phyloP scores from a whole-genome alignment of 352 stramenopile genomes.

The Globisporangium perplexum region DNA sequence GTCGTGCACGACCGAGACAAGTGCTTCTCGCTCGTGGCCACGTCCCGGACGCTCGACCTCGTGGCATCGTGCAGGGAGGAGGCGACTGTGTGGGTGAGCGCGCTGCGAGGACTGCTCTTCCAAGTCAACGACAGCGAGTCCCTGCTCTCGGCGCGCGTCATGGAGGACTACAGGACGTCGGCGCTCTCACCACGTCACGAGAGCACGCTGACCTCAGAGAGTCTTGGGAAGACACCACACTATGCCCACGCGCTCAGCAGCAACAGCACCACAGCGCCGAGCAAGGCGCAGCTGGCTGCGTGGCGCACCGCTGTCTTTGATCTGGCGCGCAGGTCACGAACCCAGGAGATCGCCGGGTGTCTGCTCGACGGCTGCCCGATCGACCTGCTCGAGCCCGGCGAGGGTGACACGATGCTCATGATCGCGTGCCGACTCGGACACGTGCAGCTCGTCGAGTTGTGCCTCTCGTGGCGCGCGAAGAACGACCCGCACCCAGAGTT shows the following conservation, averaged over 20 bases:
- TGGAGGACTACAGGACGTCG: conserved; percentile 39
- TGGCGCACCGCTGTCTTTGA: conserved; percentile 68
- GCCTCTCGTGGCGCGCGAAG: conserved; percentile 67
- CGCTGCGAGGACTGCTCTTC: conserved; percentile 39
- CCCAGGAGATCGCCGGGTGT: conserved; percentile 36
- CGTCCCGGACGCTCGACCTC: conserved; percentile 59
- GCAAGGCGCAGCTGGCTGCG: conserved; percentile 33
- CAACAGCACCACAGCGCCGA: conserved; percentile 4
- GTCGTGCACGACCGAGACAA: conserved; percentile 38
- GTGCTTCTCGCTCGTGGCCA: conserved; percentile 72
- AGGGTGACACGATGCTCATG: conserved; percentile 75
- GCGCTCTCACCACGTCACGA: conserved; percentile 27
- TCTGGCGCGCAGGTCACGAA: conserved; percentile 30
- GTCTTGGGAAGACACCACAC: not conserved
- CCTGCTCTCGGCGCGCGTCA: conserved; percentile 26
- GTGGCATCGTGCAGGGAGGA: conserved; percentile 79
- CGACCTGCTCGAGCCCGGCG: conserved; percentile 65
- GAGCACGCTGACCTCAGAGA: not conserved
- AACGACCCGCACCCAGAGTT: conserved; percentile 86
- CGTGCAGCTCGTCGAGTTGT: conserved; percentile 62
- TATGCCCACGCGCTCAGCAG: not conserved
- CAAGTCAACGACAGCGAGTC: not conserved
- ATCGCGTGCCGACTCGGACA: conserved; percentile 64
- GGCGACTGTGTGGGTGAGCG: conserved; percentile 49
- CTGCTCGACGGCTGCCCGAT: conserved; percentile 67